phyloP scores from a whole-genome alignment of 2,329 filamentous ascomycete genomes.

The Fusarium temperatum region DNA sequence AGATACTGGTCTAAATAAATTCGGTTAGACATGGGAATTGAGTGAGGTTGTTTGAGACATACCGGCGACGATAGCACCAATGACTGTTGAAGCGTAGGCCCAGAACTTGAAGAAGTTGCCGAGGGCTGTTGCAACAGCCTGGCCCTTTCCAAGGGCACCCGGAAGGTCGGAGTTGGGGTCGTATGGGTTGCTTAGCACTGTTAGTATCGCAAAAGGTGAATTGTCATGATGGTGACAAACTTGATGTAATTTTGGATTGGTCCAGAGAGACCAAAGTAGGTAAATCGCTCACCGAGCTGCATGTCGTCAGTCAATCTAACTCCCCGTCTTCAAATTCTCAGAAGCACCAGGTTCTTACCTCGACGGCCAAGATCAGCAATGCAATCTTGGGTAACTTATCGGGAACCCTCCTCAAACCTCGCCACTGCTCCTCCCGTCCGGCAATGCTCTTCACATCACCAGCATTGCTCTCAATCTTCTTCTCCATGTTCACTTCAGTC shows the following conservation, averaged over 20 bases:
- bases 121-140: not conserved
- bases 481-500: not conserved
- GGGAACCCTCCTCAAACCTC: not conserved
- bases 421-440: not conserved
- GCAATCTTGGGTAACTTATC: constrained; percentile 5
- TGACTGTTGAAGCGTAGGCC: constrained; percentile 1
- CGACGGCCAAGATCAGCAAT: not conserved
- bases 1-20: not conserved
- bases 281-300: constrained; percentile 12
- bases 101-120: constrained; percentile 14
- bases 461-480: not conserved
- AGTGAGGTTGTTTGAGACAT: fast-evolving
- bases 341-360: not conserved
- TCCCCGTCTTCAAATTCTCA: too few relatives aligned
- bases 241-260: constrained; percentile 8
- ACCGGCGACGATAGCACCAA: not conserved
- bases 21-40: fast-evolving
- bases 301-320: fast-evolving
- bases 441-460: not conserved
- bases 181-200: not conserved
- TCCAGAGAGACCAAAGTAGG: constrained; percentile 6
- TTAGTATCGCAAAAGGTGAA: not conserved
- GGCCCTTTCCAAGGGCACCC: not conserved
- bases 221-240: not conserved
- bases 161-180: not conserved